A percentile compares a stretch with the other conserved stretches of the same genome.
Conservation (phyloP, 208 protist genomes). For the Trypanosoma theileri region DNA sequence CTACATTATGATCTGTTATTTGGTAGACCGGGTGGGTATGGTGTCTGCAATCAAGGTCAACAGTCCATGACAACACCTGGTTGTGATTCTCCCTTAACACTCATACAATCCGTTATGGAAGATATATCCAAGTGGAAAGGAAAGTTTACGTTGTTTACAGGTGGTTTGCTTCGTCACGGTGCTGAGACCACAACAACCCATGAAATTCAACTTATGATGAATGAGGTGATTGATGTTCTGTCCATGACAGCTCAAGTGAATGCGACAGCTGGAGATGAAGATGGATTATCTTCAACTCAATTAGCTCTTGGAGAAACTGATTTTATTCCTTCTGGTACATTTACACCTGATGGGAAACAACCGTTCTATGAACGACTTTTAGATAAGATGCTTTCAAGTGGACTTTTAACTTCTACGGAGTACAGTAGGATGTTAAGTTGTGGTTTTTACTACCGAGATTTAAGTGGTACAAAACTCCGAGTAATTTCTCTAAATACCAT, state of each 20-base stretch:
- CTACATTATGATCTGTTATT: constrained; percentile 80
- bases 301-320: constrained; percentile 25
- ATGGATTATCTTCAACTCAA: not conserved
- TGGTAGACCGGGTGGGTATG: constrained; percentile 45
- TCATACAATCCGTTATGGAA: constrained; percentile 46
- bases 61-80: constrained; percentile 35
- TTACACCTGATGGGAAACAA: constrained; percentile 26
- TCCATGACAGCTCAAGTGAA: not conserved
- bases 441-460: constrained; percentile 64
- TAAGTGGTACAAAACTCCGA: constrained; percentile 25
- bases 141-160: constrained; percentile 45
- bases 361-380: constrained; percentile 27
- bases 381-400: constrained; percentile 27
- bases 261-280: not conserved
- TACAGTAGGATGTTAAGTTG: constrained; percentile 43
- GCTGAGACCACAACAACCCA: constrained; percentile 18
- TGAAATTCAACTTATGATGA: constrained; percentile 17
- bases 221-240: constrained; percentile 16
- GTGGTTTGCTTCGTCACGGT: constrained; percentile 70
- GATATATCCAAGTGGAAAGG: constrained; percentile 41
- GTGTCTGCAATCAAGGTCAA: constrained; percentile 40
- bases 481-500: constrained; percentile 79
- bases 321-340: constrained; percentile 21
- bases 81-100: constrained; percentile 63
- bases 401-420: constrained; percentile 44